Evolutionary conservation across 768 basidiomycete genomes (phyloP).

Genomic region (Lactarius tabidus): DNA sequence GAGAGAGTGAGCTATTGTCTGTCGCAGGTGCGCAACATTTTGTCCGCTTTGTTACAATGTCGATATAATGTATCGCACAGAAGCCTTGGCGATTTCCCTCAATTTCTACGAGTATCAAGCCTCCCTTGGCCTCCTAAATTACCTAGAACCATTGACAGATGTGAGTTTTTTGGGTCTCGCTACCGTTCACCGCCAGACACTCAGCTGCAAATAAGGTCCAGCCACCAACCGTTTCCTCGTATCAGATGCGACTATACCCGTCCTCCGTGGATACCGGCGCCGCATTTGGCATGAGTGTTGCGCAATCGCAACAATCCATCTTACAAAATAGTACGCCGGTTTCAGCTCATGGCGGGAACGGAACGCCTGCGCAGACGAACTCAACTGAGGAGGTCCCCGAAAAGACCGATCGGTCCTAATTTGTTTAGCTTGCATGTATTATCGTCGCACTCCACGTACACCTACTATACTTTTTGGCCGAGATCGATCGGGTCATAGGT

Average conservation of each 20-base stretch:
- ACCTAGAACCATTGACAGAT: conserved; percentile 22
- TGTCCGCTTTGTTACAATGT: background rate
- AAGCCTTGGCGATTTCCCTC: conserved; percentile 22
- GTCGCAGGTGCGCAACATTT: conserved; percentile 51
- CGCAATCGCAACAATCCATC: conserved; percentile 15
- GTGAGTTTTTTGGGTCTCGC: background rate
- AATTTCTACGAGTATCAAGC: conserved; percentile 26
- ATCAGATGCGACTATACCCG: conserved; percentile 22
- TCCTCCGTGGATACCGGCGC: conserved; percentile 8
- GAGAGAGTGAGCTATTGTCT: conserved; percentile 50
- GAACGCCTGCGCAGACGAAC: conserved; percentile 18
- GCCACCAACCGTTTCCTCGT: conserved; percentile 20
- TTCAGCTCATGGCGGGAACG: conserved; percentile 14
- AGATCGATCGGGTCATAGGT: background rate
- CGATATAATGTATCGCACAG: conserved; percentile 1
- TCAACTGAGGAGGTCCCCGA: conserved; percentile 15
- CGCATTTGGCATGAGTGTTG: background rate
- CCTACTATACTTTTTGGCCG: background rate
- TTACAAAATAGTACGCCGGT: conserved; percentile 21
- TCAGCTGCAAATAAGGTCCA: conserved; percentile 19
- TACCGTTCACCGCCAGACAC: background rate
- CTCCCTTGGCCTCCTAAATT: conserved; percentile 17
- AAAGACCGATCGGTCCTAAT: conserved; percentile 11
- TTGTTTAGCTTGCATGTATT: conserved; percentile 6
- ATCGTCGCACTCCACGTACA: background rate